Evolutionary conservation across 202 grass and related monocot genomes (phyloP), one percentile per base, ranked within the genome.

Genomic region (Setaria italica): DNA sequence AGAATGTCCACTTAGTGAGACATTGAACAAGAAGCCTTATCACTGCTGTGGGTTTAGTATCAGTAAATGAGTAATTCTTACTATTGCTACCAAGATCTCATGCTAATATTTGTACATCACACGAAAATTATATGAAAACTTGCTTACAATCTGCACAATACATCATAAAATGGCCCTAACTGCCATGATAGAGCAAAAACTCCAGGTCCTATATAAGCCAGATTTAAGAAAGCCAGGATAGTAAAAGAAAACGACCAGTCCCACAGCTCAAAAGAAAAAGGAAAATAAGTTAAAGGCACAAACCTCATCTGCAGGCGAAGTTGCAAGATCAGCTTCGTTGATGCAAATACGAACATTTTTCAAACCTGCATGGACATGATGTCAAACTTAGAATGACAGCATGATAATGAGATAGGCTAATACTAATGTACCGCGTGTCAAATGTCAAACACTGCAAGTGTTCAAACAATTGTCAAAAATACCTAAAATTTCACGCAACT

Each of bases 401-500:
- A 48, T 17, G 11, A 33, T 8, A 78, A 88, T 56, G 19, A 47
- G 56, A 85, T 37, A 48, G 76, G 11, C 45, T 62, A 25, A 25
- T 25, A 25, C 25, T 33, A 49, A 8, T 77, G 6, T 17, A 50
- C 65, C 63, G 43, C 47, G 9, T 42, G 11, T 76, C 41, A 62
- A 89, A 16, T 25, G 6, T 77, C 21, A 62, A 89, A 16, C 20
- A 46, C 30, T 67, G 77, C 16, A 85, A 72, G 20, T 29, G 67
- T 46, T 71, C 45, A 11, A 64, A 84, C 46, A 87, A 74, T 19
- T 33, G 1, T 29, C 11, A 11, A 58, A 42, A 34, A 63, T 83
- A 95, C 96, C 93, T 51, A 99, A 64, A 90, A 94, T 95, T 89
- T 99, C 93, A 88, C 93, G 93, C 64, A 99, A 51, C 67, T 99